phyloP scores from a whole-genome alignment of 805 yeast species.

The Candida maesae region DNA sequence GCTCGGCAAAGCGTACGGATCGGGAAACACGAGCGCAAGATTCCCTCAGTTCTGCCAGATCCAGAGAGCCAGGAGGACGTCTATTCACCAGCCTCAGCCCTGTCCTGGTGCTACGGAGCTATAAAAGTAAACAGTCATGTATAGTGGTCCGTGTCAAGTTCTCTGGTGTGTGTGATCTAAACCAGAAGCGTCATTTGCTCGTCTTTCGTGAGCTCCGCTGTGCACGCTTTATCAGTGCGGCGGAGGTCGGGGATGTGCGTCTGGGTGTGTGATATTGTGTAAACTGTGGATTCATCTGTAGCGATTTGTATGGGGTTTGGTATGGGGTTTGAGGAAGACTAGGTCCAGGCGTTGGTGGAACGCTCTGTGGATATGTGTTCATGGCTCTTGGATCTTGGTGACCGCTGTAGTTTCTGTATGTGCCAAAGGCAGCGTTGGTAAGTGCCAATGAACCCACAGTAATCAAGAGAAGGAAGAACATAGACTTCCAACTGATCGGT shows the following conservation, averaged over 20 bases:
- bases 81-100: no score
- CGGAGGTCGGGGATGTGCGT: slow-evolving; percentile 20
- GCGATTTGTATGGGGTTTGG: slow-evolving; percentile 20
- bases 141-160: no score
- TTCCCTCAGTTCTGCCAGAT: no score
- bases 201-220: slow-evolving; percentile 18
- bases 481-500: slow-evolving; percentile 67
- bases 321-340: slow-evolving; percentile 18
- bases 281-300: slow-evolving; percentile 21
- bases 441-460: slow-evolving; percentile 49
- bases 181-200: slow-evolving; percentile 12
- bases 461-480: slow-evolving; percentile 43
- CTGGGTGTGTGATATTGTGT: slow-evolving; percentile 23
- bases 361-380: slow-evolving; percentile 8
- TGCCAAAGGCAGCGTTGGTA: slow-evolving; percentile 49
- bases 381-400: slow-evolving; percentile 5
- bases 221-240: slow-evolving; percentile 17
- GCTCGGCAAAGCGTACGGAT: not conserved
- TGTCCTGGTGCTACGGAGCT: no score
- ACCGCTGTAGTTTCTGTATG: slow-evolving; percentile 31
- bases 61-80: no score
- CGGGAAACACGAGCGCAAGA: not conserved
- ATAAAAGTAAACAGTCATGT: not conserved
- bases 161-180: no score
- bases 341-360: slow-evolving; percentile 21